Conservation (phyloP, 139 green algal species). For the Eudorina sp. region DNA sequence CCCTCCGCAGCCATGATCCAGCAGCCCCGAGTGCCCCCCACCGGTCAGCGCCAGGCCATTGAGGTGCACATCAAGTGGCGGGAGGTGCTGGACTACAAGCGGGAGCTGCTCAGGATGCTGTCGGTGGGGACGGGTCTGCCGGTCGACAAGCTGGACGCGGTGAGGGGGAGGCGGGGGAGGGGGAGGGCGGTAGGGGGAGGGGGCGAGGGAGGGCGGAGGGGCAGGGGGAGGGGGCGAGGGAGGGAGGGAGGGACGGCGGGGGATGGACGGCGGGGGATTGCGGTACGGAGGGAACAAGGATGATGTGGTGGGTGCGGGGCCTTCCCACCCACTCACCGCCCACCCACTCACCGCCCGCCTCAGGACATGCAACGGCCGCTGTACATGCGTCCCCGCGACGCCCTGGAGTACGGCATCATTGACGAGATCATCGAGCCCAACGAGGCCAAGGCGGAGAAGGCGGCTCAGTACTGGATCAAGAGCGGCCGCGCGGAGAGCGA, state of each 20-base stretch:
- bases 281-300: not conserved
- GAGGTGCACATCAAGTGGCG: slow-evolving; percentile 98
- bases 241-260: not conserved
- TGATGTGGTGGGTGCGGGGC: not conserved
- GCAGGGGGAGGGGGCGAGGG: not conserved
- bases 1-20: slow-evolving; percentile 94
- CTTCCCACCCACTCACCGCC: not conserved
- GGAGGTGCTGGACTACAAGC: slow-evolving; percentile 93
- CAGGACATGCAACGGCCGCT: slow-evolving; percentile 95
- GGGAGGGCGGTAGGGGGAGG: not conserved
- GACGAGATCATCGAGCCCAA: slow-evolving; percentile 88
- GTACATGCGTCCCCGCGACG: slow-evolving; percentile 95
- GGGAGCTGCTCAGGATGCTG: slow-evolving; percentile 89
- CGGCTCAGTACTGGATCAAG: slow-evolving; percentile 67
- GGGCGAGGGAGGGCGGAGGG: not conserved
- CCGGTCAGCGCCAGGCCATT: slow-evolving; percentile 92
- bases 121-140: slow-evolving; percentile 90
- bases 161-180: slow-evolving; percentile 7
- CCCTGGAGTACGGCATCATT: slow-evolving; percentile 95
- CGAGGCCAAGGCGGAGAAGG: slow-evolving; percentile 62
- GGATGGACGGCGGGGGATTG: no score
- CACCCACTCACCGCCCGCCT: not conserved
- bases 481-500: slow-evolving; percentile 67
- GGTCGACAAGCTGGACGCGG: slow-evolving; percentile 90
- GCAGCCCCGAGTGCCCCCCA: slow-evolving; percentile 95